Percentiles rank a stretch among this genome's conserved stretches.
These are phyloP conservation scores for Yamadazyma oceani DNA, from an alignment of 1,139 yeast genomes.

Conservation along the genomic window DNA sequence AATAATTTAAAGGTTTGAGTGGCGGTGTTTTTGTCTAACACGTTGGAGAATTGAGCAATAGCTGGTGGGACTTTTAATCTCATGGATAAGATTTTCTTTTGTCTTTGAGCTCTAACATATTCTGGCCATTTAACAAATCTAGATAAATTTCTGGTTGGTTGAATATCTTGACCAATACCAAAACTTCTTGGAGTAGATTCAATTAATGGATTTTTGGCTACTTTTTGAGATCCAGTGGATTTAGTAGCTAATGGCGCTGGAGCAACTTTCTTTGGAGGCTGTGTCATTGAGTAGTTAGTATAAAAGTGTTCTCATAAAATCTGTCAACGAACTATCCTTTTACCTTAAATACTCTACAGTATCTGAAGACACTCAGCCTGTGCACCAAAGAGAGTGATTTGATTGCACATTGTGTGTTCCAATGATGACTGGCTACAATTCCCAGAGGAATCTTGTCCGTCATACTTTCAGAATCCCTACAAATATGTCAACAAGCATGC, in stretches of 20 bases:
- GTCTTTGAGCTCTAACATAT: slow-evolving; percentile 85
- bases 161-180: slow-evolving; percentile 94
- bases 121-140: slow-evolving; percentile 99
- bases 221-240: slow-evolving; percentile 21
- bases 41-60: slow-evolving; percentile 90
- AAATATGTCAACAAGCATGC: slow-evolving; percentile 2
- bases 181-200: slow-evolving; percentile 90
- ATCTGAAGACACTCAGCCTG: slow-evolving; percentile 21
- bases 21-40: slow-evolving; percentile 98
- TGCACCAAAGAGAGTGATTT: slow-evolving; percentile 18
- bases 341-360: slow-evolving; percentile 19
- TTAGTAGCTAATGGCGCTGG: slow-evolving; percentile 59
- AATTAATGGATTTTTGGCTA: slow-evolving; percentile 38
- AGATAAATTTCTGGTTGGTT: slow-evolving; percentile 93
- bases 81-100: slow-evolving; percentile 89
- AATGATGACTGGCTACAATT: too few relatives aligned
- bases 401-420: slow-evolving; percentile 11
- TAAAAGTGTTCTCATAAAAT: slow-evolving; percentile 10
- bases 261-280: slow-evolving; percentile 79
- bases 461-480: slow-evolving; percentile 3
- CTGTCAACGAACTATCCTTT: slow-evolving; percentile 14
- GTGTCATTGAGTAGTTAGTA: slow-evolving; percentile 63
- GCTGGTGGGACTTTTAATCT: slow-evolving; percentile 99
- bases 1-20: slow-evolving; percentile 93
- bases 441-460: too few relatives aligned